Percentiles rank a stretch among this genome's conserved stretches.
Conservation (phyloP, 257 asterid genomes). For the Lantana camara region DNA sequence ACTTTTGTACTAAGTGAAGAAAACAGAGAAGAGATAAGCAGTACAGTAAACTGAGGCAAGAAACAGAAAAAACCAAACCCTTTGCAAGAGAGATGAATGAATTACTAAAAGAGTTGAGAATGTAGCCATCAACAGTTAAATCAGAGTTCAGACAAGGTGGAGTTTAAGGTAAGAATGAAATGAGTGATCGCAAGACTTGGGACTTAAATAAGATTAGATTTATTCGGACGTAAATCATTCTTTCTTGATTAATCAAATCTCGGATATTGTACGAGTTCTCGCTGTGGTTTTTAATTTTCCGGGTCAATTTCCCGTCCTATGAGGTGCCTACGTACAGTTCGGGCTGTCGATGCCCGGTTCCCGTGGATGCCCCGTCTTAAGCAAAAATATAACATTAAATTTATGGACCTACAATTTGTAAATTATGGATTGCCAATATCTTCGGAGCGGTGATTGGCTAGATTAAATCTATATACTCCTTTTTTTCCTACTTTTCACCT, state of each 20-base stretch:
- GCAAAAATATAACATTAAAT: too few relatives aligned
- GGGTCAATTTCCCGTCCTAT: too few relatives aligned
- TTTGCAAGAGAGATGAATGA: neutral
- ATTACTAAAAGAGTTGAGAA: neutral
- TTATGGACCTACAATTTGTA: too few relatives aligned
- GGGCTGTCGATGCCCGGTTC: too few relatives aligned
- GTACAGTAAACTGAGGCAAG: neutral
- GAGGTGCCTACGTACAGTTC: too few relatives aligned
- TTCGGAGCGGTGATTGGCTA: conserved; percentile 11
- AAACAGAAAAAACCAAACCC: conserved; percentile 5
- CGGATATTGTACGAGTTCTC: too few relatives aligned
- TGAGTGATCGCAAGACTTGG: conserved; percentile 22
- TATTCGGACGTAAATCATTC: too few relatives aligned
- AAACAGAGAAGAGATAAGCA: neutral
- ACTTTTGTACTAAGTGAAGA: neutral
- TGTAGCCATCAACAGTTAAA: conserved; percentile 28
- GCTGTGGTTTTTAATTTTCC: too few relatives aligned
- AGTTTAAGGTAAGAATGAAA: conserved; percentile 49
- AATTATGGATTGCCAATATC: conserved; percentile 39
- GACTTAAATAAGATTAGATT: neutral
- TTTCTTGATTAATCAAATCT: too few relatives aligned
- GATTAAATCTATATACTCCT: neutral
- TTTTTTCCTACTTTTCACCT: too few relatives aligned
- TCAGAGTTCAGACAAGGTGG: conserved; percentile 32
- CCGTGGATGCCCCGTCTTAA: too few relatives aligned